Conservation (phyloP, 495 filamentous ascomycete genomes). For the Podospora anserina region DNA sequence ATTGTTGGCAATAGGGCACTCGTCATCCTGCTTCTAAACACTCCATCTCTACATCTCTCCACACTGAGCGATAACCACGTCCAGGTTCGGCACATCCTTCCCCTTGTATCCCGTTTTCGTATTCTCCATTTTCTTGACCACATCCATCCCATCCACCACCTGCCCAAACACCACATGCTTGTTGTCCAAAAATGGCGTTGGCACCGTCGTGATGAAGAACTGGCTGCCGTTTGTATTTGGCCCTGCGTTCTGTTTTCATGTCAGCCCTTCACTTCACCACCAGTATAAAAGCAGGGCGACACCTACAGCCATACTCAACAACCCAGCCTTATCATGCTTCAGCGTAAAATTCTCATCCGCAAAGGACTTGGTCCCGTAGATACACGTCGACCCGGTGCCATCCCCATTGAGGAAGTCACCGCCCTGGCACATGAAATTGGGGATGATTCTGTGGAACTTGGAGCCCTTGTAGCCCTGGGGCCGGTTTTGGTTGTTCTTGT, state of each 20-base stretch:
- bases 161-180: conserved; percentile 96
- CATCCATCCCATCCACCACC: conserved; percentile 86
- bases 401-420: conserved; percentile 95
- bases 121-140: conserved; percentile 82
- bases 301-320: conserved; percentile 91
- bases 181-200: conserved; percentile 83
- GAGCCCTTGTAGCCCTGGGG: conserved; percentile 90
- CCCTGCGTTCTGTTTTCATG: conserved; percentile 68
- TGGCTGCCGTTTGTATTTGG: conserved; percentile 93
- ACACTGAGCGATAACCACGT: conserved; percentile 82
- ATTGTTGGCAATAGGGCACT: conserved; percentile 1
- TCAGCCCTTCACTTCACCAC: background rate
- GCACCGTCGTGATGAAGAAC: conserved; percentile 91
- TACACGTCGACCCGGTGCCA: conserved; percentile 82
- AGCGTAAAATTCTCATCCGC: conserved; percentile 85
- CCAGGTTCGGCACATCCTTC: conserved; percentile 77
- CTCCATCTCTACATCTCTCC: conserved; percentile 69
- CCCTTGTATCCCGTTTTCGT: conserved; percentile 69
- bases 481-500: conserved; percentile 71
- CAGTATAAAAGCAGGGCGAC: background rate
- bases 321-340: conserved; percentile 71
- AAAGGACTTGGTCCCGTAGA: conserved; percentile 82
- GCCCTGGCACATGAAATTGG: conserved; percentile 93
- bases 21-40: background rate
- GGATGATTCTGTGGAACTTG: conserved; percentile 95